Evolutionary conservation across 768 basidiomycete species (phyloP), one percentile per base, ranked within the genome.

Genomic region (Hydnum rufescens): DNA sequence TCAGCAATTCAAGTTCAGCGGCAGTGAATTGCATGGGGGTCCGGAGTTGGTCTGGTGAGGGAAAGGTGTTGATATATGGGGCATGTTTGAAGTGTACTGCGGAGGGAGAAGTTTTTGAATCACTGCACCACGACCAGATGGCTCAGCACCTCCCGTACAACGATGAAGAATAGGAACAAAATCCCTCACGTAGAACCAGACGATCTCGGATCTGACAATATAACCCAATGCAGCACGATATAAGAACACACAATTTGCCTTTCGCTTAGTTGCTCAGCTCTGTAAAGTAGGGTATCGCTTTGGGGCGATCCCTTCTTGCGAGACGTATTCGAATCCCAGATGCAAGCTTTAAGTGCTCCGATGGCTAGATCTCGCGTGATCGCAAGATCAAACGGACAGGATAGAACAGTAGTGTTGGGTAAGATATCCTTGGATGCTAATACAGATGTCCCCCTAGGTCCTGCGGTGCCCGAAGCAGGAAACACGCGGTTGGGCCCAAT

Each of bases 21-120:
- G 61, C 46, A 0, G 73, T 73, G 61, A 87, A 95, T 57, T 83
- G 77, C 8, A 89, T 68, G 0, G 89, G 74, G 0, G 90, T 92
- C 13, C 70, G 66, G 0, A 93, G 69, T 51, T 71, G 68, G 2
- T 69, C 64, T 0, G 70, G 47, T 0, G 67, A 26, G 0, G 92
- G 92, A 1, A 95, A 69, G 4, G 72, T 74, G 22, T 72, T 65
- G 26, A 88, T 61, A 62, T 96, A 97, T 2, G 74, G 71, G 4
- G 32, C 22, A 56, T 71, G 70, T 4, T 36, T 23, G 30, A 70
- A 61, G 29, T 50, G 31, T 5, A 23, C 13, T 25, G 13, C 44
- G 13, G 13, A 13, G 13, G 16, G 25, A 13, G 13, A 47, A 16
- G 13, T 8, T 16, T 47, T 13, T 47, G 25, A 23, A 13, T 47